These are phyloP conservation scores for Pseudoneurospora amorphoporcata DNA, from an alignment of 495 filamentous ascomycete species.

Conservation along the genomic window DNA sequence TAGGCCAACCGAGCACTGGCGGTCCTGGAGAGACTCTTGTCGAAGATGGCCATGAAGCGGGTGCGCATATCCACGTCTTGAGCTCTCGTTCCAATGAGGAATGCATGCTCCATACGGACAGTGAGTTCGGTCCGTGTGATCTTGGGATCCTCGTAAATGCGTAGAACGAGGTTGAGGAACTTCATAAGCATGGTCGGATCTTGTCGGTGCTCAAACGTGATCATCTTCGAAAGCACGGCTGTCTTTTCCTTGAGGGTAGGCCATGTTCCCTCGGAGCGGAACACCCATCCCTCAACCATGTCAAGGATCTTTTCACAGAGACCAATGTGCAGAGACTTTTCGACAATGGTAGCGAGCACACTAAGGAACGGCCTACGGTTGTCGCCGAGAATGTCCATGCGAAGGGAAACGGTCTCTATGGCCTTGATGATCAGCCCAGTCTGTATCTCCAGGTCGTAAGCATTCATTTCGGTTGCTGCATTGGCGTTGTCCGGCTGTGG, in stretches of 20 bases:
- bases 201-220: constrained; percentile 75
- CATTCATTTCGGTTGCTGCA: constrained; percentile 50
- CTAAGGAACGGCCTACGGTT: constrained; percentile 87
- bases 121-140: constrained; percentile 92
- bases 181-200: constrained; percentile 78
- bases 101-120: constrained; percentile 92
- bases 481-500: constrained; percentile 31
- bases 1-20: constrained; percentile 80
- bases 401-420: constrained; percentile 78
- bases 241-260: constrained; percentile 97
- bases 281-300: constrained; percentile 95
- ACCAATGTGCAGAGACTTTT: constrained; percentile 75
- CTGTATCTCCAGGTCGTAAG: constrained; percentile 73
- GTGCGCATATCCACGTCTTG: constrained; percentile 96
- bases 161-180: constrained; percentile 91
- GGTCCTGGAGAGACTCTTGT: constrained; percentile 76
- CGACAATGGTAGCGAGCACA: constrained; percentile 85
- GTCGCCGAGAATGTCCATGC: constrained; percentile 91
- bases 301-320: constrained; percentile 85
- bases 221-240: constrained; percentile 93
- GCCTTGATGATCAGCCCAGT: constrained; percentile 85
- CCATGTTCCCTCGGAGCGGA: constrained; percentile 84
- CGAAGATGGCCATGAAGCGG: constrained; percentile 89
- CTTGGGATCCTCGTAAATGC: constrained; percentile 93
- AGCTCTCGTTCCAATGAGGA: constrained; percentile 88